Evolutionary conservation across 805 yeast species (phyloP).

Genomic region (Jamesozyma piceae): DNA sequence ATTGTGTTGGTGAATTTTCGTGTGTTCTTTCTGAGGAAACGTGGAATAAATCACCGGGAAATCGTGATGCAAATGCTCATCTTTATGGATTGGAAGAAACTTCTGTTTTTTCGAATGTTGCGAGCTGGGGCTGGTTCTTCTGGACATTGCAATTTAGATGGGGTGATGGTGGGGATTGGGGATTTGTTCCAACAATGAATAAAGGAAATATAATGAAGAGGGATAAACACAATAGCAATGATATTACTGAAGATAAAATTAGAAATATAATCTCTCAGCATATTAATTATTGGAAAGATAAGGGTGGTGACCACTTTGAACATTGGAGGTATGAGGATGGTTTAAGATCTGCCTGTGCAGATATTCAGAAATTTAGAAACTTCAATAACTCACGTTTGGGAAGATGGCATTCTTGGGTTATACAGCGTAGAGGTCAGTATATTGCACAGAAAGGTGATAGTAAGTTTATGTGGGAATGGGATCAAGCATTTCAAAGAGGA

Average conservation of each 20-base stretch:
- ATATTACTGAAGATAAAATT: slow-evolving; percentile 31
- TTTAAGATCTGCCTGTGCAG: slow-evolving; percentile 65
- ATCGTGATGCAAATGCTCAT: slow-evolving; percentile 47
- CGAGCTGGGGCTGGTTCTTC: slow-evolving; percentile 68
- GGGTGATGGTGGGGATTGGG: slow-evolving; percentile 98
- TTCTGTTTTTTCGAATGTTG: slow-evolving; percentile 39
- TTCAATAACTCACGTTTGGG: slow-evolving; percentile 69
- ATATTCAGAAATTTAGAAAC: slow-evolving; percentile 56
- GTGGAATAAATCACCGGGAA: slow-evolving; percentile 47
- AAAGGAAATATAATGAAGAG: slow-evolving; percentile 42
- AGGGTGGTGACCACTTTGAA: slow-evolving; percentile 53
- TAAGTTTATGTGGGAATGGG: slow-evolving; percentile 75
- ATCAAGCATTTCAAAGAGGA: slow-evolving; percentile 73
- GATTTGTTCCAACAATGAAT: slow-evolving; percentile 66
- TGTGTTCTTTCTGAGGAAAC: slow-evolving; percentile 73
- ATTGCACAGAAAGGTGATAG: slow-evolving; percentile 44
- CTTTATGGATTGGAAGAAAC: slow-evolving; percentile 54
- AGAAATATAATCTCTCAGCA: slow-evolving; percentile 35
- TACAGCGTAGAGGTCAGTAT: slow-evolving; percentile 56
- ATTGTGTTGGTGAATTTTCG: slow-evolving; percentile 82
- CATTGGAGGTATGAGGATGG: slow-evolving; percentile 79
- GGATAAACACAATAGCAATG: slow-evolving; percentile 14
- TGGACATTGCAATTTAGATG: slow-evolving; percentile 85
- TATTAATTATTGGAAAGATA: slow-evolving; percentile 59
- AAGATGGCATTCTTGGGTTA: slow-evolving; percentile 58